These are phyloP conservation scores for Bipolaris zeicola DNA, from an alignment of 2,329 filamentous ascomycete genomes.

Conservation along the genomic window DNA sequence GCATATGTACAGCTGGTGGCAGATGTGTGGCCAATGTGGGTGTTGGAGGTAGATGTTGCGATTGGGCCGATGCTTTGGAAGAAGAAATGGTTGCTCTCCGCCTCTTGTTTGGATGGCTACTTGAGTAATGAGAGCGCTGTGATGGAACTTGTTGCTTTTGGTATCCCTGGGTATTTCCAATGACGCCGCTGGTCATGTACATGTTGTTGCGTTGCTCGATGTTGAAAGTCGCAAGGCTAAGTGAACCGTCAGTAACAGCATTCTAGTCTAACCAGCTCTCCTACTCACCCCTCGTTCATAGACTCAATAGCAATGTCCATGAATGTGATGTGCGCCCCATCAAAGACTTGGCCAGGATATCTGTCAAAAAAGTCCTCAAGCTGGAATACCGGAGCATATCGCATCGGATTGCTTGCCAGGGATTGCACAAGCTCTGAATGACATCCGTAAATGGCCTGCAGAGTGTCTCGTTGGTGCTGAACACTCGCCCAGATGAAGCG, in stretches of 20 bases:
- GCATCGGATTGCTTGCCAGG: conserved; percentile 69
- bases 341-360: conserved; percentile 73
- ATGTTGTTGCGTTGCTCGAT: conserved; percentile 47
- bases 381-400: conserved; percentile 80
- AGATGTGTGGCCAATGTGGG: conserved; percentile 39
- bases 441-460: conserved; percentile 78
- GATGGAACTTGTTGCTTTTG: conserved; percentile 34
- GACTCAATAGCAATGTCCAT: conserved; percentile 69
- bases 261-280: background rate
- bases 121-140: conserved; percentile 34
- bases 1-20: conserved; percentile 22
- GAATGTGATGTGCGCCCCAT: conserved; percentile 75
- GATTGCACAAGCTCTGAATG: conserved; percentile 80
- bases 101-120: conserved; percentile 43
- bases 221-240: conserved; percentile 43
- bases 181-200: conserved; percentile 41
- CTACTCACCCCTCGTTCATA: conserved; percentile 59
- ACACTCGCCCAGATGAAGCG: conserved; percentile 77
- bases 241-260: conserved; percentile 15
- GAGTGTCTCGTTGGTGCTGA: conserved; percentile 78
- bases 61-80: conserved; percentile 27
- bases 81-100: conserved; percentile 41
- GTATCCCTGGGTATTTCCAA: conserved; percentile 33
- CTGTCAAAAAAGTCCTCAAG: conserved; percentile 87
- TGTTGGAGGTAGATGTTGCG: conserved; percentile 33